These are phyloP conservation scores for Cicer yamashitae DNA, from an alignment of 306 rosid genomes.

Conservation along the genomic window DNA sequence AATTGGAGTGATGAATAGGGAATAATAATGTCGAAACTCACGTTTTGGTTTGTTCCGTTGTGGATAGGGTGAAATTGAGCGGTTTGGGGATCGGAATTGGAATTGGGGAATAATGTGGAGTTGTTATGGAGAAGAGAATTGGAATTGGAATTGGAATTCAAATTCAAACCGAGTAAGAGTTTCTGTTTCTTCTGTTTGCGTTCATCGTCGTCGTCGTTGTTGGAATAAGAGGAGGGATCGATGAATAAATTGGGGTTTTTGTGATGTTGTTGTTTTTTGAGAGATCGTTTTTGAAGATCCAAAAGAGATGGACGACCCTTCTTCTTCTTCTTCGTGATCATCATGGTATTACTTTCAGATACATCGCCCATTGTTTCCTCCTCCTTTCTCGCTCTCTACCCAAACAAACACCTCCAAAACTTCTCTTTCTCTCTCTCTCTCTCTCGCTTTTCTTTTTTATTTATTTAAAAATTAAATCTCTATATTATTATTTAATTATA, in stretches of 20 bases:
- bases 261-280: constrained; percentile 59
- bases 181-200: constrained; percentile 82
- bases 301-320: constrained; percentile 98
- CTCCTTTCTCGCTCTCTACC: constrained; percentile 53
- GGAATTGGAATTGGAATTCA: background rate
- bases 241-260: constrained; percentile 46
- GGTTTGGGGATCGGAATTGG: constrained; percentile 55
- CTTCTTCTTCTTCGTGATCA: constrained; percentile 78
- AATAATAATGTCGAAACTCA: constrained; percentile 37
- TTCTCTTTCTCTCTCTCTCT: background rate
- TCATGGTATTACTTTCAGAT: constrained; percentile 46
- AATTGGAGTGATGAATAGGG: constrained; percentile 7
- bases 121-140: too few relatives aligned
- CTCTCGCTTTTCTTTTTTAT: background rate
- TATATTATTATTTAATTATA: background rate
- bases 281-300: constrained; percentile 92
- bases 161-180: constrained; percentile 65
- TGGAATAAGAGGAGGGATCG: constrained; percentile 42
- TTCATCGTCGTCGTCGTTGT: constrained; percentile 66
- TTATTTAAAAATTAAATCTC: background rate
- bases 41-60: constrained; percentile 63
- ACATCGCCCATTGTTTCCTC: constrained; percentile 72
- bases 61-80: constrained; percentile 43
- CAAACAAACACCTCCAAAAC: constrained; percentile 46
- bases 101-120: background rate